Evolutionary conservation across 495 filamentous ascomycete species (phyloP).

Genomic region (Penicillium pancosmium): DNA sequence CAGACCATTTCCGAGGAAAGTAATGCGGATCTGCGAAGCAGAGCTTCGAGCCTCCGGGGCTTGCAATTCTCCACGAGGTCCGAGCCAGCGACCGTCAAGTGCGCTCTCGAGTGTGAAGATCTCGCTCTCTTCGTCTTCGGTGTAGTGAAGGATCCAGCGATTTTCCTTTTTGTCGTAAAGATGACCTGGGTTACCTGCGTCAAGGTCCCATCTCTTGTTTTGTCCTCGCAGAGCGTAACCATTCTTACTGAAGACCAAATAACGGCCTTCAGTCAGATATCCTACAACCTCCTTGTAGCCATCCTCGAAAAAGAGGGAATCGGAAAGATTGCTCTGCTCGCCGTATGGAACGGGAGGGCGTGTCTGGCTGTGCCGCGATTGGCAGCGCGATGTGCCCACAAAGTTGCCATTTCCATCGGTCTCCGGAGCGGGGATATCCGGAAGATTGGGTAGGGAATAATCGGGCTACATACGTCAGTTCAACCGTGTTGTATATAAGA

Average conservation of each 20-base stretch:
- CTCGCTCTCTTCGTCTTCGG: slow-evolving; percentile 37
- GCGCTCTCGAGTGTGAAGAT: slow-evolving; percentile 53
- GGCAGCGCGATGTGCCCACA: slow-evolving; percentile 47
- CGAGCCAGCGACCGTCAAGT: slow-evolving; percentile 48
- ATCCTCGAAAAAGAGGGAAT: slow-evolving; percentile 47
- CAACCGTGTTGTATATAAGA: background rate
- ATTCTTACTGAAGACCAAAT: slow-evolving; percentile 39
- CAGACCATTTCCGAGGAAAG: slow-evolving; percentile 43
- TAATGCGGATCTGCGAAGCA: slow-evolving; percentile 41
- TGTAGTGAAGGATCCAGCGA: slow-evolving; percentile 55
- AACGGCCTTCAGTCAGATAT: slow-evolving; percentile 56
- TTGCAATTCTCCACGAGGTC: slow-evolving; percentile 26
- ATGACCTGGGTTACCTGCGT: slow-evolving; percentile 32
- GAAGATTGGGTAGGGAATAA: slow-evolving; percentile 46
- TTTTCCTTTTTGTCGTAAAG: slow-evolving; percentile 38
- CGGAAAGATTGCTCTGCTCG: slow-evolving; percentile 33
- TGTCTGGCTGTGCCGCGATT: slow-evolving; percentile 33
- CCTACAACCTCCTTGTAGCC: slow-evolving; percentile 57
- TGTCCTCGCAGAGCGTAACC: slow-evolving; percentile 35
- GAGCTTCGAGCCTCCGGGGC: slow-evolving; percentile 16
- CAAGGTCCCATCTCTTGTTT: slow-evolving; percentile 24
- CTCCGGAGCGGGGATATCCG: slow-evolving; percentile 42
- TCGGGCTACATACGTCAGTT: slow-evolving; percentile 39
- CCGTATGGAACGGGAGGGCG: slow-evolving; percentile 54
- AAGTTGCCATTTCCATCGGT: slow-evolving; percentile 40